Evolutionary conservation across 2,329 filamentous ascomycete genomes (phyloP).

Genomic region (Alternaria metachromatica): DNA sequence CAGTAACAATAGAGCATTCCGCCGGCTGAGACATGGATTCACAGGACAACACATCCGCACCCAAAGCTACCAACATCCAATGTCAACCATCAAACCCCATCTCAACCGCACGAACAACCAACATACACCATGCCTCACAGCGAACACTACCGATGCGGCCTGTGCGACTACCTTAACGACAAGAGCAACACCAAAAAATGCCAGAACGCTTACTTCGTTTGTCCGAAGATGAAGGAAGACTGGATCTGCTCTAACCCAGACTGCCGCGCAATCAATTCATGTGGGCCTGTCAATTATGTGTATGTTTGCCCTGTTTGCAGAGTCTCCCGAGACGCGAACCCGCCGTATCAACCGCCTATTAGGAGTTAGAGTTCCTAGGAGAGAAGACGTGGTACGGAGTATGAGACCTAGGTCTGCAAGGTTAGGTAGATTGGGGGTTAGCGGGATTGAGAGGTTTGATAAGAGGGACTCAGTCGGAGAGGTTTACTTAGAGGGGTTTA

Average conservation of each 20-base stretch:
- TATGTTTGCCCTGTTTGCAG: no score
- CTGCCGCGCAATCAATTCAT: background rate
- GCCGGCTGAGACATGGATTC: background rate
- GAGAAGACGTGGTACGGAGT: background rate
- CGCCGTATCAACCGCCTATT: background rate
- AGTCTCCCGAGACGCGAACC: no score
- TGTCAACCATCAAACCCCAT: background rate
- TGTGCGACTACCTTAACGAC: background rate
- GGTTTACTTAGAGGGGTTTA: background rate
- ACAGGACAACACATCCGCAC: background rate
- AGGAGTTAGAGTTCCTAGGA: background rate
- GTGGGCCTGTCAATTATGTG: no score
- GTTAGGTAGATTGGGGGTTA: background rate
- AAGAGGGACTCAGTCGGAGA: no score
- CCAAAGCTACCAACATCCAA: background rate
- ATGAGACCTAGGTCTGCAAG: background rate
- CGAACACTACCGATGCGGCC: background rate
- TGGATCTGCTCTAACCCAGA: background rate
- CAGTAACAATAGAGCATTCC: accelerated
- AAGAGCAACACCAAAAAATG: background rate
- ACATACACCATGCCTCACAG: background rate
- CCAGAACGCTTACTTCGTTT: background rate
- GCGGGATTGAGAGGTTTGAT: background rate
- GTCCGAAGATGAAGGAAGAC: background rate
- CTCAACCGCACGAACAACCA: background rate